Conservation (phyloP, 2,329 filamentous ascomycete genomes). For the Orbilia oligospora region DNA sequence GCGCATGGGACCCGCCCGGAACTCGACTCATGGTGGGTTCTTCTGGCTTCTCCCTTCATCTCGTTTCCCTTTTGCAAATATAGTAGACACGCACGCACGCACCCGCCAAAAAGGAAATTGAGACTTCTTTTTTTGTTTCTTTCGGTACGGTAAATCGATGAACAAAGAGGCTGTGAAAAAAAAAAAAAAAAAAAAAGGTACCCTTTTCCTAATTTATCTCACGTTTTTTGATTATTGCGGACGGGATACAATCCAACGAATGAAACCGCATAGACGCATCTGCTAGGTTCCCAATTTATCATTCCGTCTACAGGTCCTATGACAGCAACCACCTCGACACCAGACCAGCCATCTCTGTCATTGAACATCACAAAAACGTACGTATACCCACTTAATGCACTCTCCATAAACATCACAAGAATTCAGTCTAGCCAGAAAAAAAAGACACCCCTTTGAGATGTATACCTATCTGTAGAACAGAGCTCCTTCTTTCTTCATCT, state of each 20-base stretch:
- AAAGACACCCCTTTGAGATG: conserved; percentile 12
- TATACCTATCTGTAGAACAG: conserved; percentile 16
- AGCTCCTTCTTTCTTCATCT: conserved; percentile 33
- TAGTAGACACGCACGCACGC: conserved; percentile 34
- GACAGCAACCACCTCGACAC: conserved; percentile 19
- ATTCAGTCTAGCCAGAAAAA: conserved; percentile 16
- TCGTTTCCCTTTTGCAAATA: conserved; percentile 28
- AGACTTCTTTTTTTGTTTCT: conserved; percentile 25
- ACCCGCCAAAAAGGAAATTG: conserved; percentile 56
- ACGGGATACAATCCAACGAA: conserved; percentile 52
- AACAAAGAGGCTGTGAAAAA: conserved; percentile 40
- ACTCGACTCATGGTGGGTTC: conserved; percentile 19
- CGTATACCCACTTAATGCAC: conserved; percentile 10
- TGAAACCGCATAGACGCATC: conserved; percentile 36
- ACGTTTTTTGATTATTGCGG: conserved; percentile 39
- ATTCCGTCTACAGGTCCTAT: background rate
- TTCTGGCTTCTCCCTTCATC: conserved; percentile 26
- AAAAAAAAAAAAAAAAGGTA: no score
- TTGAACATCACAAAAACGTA: conserved; percentile 13
- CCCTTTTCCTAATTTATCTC: conserved; percentile 39
- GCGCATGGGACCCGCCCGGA: conserved; percentile 30
- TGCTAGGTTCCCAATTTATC: conserved; percentile 16
- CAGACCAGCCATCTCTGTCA: conserved; percentile 21
- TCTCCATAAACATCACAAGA: conserved; percentile 12
- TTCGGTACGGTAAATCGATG: conserved; percentile 11